Conservation (phyloP, 768 basidiomycete genomes). For the Pleurotus citrinopileatus region DNA sequence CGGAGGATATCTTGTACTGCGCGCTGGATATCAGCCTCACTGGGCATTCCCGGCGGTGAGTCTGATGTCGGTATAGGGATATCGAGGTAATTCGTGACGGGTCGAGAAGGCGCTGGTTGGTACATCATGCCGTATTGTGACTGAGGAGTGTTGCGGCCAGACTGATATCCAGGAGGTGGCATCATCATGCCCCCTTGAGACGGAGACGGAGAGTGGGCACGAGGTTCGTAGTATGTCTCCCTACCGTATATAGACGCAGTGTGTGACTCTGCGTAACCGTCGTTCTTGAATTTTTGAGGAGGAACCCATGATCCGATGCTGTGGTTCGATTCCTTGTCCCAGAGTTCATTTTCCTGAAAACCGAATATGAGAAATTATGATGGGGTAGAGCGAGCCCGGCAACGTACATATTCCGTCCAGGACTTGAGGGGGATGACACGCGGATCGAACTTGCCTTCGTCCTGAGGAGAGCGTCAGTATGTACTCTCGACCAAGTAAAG, state of each 20-base stretch:
- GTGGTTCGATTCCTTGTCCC: slow-evolving; percentile 97
- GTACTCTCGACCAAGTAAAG: neutral
- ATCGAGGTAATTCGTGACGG: slow-evolving; percentile 76
- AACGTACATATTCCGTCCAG: slow-evolving; percentile 90
- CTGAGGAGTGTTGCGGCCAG: slow-evolving; percentile 72
- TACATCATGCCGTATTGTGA: slow-evolving; percentile 47
- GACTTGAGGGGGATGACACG: slow-evolving; percentile 91
- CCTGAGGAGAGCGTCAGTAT: slow-evolving; percentile 42
- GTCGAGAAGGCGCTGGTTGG: slow-evolving; percentile 66
- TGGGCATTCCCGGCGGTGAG: slow-evolving; percentile 45
- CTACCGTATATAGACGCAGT: slow-evolving; percentile 84
- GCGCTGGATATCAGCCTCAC: slow-evolving; percentile 69
- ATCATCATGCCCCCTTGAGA: slow-evolving; percentile 55
- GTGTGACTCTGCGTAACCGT: slow-evolving; percentile 74
- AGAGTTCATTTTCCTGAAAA: slow-evolving; percentile 87
- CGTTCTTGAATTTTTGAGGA: slow-evolving; percentile 64
- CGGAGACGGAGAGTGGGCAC: slow-evolving; percentile 69
- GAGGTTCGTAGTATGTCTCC: slow-evolving; percentile 82
- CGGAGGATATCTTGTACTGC: slow-evolving; percentile 73
- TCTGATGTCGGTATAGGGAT: slow-evolving; percentile 57
- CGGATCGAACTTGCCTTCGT: slow-evolving; percentile 97
- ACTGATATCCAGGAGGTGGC: slow-evolving; percentile 71
- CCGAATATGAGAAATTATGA: slow-evolving; percentile 6
- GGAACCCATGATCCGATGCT: slow-evolving; percentile 93
- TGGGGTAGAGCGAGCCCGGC: neutral